Conservation (phyloP, 352 stramenopile genomes). For the Phytophthora hibernalis region DNA sequence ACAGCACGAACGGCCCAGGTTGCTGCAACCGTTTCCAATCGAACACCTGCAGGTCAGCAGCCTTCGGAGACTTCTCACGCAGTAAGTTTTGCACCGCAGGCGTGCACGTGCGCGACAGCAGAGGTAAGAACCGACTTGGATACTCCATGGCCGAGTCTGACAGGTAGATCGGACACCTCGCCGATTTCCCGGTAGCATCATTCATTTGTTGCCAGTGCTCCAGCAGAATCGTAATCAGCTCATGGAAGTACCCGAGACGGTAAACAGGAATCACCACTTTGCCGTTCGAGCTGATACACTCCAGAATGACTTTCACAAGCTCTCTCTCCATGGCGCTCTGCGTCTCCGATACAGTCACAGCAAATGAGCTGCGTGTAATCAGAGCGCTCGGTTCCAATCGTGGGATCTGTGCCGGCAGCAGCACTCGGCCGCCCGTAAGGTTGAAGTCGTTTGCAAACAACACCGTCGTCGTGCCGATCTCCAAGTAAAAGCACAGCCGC, state of each 20-base stretch:
- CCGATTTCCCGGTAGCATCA: conserved; percentile 27
- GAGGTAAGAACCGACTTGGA: conserved; percentile 60
- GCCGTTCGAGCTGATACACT: conserved; percentile 74
- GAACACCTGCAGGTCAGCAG: conserved; percentile 53
- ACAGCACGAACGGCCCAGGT: conserved; percentile 76
- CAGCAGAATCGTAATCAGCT: conserved; percentile 74
- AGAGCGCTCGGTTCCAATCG: conserved; percentile 62
- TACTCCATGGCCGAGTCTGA: conserved; percentile 70
- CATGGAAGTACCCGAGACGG: conserved; percentile 81
- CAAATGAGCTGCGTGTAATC: conserved; percentile 78
- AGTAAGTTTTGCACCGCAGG: conserved; percentile 45
- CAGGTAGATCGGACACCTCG: conserved; percentile 68
- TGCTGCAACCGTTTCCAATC: conserved; percentile 78
- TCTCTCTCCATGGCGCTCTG: conserved; percentile 83
- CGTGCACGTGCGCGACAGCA: conserved; percentile 73
- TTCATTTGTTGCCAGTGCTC: conserved; percentile 79
- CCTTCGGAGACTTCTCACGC: conserved; percentile 26
- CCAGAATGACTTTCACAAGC: conserved; percentile 77
- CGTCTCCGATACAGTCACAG: conserved; percentile 86
- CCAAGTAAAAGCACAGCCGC: conserved; percentile 82
- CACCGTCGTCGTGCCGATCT: conserved; percentile 75
- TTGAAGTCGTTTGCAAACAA: conserved; percentile 87
- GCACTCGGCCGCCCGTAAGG: conserved; percentile 68
- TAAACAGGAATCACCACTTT: conserved; percentile 90
- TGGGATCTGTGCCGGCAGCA: conserved; percentile 76